Evolutionary conservation across 345 rosid genomes (phyloP), one percentile per base, ranked within the genome.

Genomic region (Luvunga scandens): DNA sequence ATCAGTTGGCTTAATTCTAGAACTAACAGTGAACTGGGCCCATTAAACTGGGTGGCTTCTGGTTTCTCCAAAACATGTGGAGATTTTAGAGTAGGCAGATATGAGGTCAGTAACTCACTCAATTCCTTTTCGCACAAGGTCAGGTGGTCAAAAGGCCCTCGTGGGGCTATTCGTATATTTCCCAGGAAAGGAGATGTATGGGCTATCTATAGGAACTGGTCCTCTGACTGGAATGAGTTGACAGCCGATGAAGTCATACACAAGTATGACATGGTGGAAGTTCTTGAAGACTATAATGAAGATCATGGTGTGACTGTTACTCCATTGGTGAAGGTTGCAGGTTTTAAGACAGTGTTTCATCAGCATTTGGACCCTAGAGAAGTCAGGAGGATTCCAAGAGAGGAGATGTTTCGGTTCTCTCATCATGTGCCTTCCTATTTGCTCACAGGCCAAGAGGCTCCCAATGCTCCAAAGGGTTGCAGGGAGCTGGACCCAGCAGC

Each of bases 401-500:
- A 89, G 62, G 94, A 89, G 74, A 82, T 89, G 78, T 80, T 89
- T n/a, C 84, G 89, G 22, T 92, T 92, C 78, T 92, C 97, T 73
- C 97, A 92, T 83, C 90, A 81, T 78, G 91, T 92, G 69, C 97
- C 94, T 1, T 84, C 89, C 38, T 74, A 78, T 72, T 69, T 91
- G 85, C 91, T 92, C 60, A 91, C 91, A 9, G 93, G 92, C 63
- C 81, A 75, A 59, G 92, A 92, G 81, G 92, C 88, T 70, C 48
- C 83, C 4, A 85, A 75, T 75, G 88, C 91, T 65, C 94, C 87
- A 2, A 85, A 83, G 84, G 94, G 97, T 79, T 92, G 90, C 77
- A 75, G 80, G 79, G 94, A 91, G 85, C 85, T 92, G 55, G 94
- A 92, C 69, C 92, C 97, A 2, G 92, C 90, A 30, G 91, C 94